Conservation (phyloP, 352 stramenopile genomes). For the Phytophthora sp. region DNA sequence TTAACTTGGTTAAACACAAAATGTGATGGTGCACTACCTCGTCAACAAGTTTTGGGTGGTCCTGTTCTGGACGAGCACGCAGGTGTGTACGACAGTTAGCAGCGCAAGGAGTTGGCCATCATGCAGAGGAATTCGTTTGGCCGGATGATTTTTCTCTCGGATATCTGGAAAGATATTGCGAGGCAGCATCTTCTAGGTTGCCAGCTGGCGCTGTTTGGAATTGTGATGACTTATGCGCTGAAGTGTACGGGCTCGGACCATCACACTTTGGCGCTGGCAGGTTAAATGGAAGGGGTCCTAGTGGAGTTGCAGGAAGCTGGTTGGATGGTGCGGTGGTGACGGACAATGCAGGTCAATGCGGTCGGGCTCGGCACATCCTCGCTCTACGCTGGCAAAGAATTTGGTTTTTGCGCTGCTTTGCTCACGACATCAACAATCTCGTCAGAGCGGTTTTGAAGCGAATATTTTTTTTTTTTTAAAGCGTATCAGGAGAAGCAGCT, state of each 20-base stretch:
- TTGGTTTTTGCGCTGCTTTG: neutral
- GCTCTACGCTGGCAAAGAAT: neutral
- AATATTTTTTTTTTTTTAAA: neutral
- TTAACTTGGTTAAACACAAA: neutral
- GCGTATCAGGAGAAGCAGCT: neutral
- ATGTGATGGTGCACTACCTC: neutral
- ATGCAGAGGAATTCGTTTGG: neutral
- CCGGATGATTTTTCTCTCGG: neutral
- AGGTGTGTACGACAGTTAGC: neutral
- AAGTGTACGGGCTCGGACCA: neutral
- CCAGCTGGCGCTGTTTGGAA: neutral
- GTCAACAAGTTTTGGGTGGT: neutral
- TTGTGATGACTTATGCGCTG: neutral
- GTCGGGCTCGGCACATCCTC: neutral
- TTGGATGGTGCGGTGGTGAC: neutral
- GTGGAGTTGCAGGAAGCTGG: neutral
- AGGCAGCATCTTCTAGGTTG: neutral
- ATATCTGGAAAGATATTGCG: conserved; percentile 1
- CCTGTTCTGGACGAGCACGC: neutral
- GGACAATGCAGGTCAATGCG: neutral
- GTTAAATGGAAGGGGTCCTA: neutral
- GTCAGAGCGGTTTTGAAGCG: neutral
- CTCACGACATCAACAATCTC: neutral
- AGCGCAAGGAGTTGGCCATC: neutral
- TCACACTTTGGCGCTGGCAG: neutral